Evolutionary conservation across 192 early-diverging fungal genomes (phyloP), one percentile per base, ranked within the genome.

Genomic region (Mortierella hygrophila): DNA sequence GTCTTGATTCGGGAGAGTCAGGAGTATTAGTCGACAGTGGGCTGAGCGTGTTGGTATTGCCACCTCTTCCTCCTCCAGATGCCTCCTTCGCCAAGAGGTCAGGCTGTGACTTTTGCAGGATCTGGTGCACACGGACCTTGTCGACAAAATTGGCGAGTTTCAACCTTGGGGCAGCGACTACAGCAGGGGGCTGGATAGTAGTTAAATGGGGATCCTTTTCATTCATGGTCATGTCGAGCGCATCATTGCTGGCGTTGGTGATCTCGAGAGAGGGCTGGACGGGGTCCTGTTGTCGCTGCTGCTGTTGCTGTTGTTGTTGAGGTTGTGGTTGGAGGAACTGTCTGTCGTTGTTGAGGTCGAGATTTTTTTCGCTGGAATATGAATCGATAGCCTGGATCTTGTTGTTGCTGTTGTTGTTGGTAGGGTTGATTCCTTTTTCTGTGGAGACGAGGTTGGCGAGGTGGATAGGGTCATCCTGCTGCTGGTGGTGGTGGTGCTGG

Each of bases 111-210:
- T 65, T 65, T 65, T 65, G 26, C 15, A 65, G 60, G 13, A 65
- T 65, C 57, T 85, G 77, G 10, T 77, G 77, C 23, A 46, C 47
- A 6, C 82, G 82, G 18, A 76, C 82, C 5, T 78, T 73, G 44
- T 85, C 77, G 10, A 79, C 82, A 13, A 85, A 23, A 16, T 49
- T 49, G 6, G 77, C 82, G n/a, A 85, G 44, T 29, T 68, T 75
- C 21, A 74, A 37, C 42, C 55, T 74, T 5, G 37, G 46, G 16
- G 49, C 52, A 40, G 68, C n/a, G 38, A 20, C 42, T 49, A 4
- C 6, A 47, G 40, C 52, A 41, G 37, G 37, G 9, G 37, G 46
- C 41, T 54, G 52, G 16, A 40, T 38, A 23, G 37, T 15, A 16
- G 70, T 20, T 11, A 32, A 65, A 65, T 29, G 2, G 3, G 11